These are phyloP conservation scores for Coniochaeta hoffmannii DNA, from an alignment of 2,329 filamentous ascomycete species.

Conservation along the genomic window DNA sequence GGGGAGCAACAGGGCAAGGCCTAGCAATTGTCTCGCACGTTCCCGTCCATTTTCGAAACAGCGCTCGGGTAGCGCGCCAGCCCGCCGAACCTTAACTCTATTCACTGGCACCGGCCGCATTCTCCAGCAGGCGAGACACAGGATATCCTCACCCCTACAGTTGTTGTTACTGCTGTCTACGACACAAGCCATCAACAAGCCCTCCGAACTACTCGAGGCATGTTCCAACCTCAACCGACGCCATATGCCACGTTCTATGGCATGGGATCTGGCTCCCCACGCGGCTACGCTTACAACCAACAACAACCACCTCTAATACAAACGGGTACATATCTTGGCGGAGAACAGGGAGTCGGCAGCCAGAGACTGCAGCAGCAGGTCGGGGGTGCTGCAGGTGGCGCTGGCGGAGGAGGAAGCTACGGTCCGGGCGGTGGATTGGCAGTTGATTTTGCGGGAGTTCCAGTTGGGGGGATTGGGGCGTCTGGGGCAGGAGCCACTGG, in stretches of 20 bases:
- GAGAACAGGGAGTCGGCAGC: background rate
- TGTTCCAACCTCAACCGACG: slow-evolving; percentile 49
- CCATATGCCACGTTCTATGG: slow-evolving; percentile 33
- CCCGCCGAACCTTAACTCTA: slow-evolving; percentile 2
- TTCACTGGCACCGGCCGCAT: background rate
- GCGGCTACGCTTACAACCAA: background rate
- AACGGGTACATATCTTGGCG: background rate
- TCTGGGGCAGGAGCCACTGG: background rate
- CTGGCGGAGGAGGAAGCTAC: background rate
- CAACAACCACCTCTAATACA: background rate
- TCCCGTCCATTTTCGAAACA: background rate
- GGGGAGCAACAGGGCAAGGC: background rate
- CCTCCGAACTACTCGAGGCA: slow-evolving; percentile 21
- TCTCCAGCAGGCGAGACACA: background rate
- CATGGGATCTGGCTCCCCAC: slow-evolving; percentile 6
- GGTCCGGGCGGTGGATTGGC: background rate
- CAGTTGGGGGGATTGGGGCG: background rate
- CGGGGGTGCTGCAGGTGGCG: background rate
- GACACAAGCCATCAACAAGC: too few species aligned
- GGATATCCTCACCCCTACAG: background rate
- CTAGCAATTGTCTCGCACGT: background rate
- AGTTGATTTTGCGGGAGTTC: background rate
- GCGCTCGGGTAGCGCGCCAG: slow-evolving; percentile 1
- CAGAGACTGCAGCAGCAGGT: slow-evolving; percentile 6
- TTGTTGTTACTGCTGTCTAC: too few species aligned